Evolutionary conservation across 2,329 filamentous ascomycete species (phyloP).

Genomic region (Elsinoe perseae): DNA sequence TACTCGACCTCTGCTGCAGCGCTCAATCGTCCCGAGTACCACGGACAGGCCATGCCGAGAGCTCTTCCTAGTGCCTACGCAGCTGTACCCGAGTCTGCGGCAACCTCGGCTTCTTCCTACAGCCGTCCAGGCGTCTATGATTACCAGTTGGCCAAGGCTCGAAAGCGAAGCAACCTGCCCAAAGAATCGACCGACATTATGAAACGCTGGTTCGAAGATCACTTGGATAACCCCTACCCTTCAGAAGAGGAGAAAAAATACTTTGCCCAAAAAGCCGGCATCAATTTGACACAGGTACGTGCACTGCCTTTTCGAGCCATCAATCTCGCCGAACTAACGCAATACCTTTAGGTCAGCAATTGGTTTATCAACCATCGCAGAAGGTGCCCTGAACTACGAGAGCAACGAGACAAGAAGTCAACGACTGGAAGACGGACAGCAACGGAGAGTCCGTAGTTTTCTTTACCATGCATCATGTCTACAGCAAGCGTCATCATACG

Average conservation of each 20-base stretch:
- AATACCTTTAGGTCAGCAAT: conserved; percentile 28
- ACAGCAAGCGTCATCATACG: background rate
- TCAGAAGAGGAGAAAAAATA: conserved; percentile 32
- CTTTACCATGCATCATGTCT: background rate
- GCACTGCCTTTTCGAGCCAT: background rate
- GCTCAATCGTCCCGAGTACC: background rate
- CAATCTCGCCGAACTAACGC: background rate
- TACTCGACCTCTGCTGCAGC: conserved; percentile 12
- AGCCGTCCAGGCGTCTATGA: conserved; percentile 30
- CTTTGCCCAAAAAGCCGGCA: conserved; percentile 24
- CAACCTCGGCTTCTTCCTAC: background rate
- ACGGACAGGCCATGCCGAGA: background rate
- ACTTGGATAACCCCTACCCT: conserved; percentile 33
- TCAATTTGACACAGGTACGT: conserved; percentile 31
- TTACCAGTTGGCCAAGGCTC: conserved; percentile 31
- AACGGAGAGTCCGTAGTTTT: conserved; percentile 13
- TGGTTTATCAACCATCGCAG: conserved; percentile 35
- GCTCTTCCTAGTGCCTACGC: background rate
- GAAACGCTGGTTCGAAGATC: conserved; percentile 35
- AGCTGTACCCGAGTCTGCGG: background rate
- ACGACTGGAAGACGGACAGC: conserved; percentile 11
- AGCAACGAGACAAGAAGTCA: conserved; percentile 28
- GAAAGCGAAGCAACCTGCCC: conserved; percentile 33
- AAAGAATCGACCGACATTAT: conserved; percentile 35
- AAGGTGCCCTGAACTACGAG: conserved; percentile 32